Conservation (phyloP, 768 basidiomycete genomes). For the Antrodiella citrinella region DNA sequence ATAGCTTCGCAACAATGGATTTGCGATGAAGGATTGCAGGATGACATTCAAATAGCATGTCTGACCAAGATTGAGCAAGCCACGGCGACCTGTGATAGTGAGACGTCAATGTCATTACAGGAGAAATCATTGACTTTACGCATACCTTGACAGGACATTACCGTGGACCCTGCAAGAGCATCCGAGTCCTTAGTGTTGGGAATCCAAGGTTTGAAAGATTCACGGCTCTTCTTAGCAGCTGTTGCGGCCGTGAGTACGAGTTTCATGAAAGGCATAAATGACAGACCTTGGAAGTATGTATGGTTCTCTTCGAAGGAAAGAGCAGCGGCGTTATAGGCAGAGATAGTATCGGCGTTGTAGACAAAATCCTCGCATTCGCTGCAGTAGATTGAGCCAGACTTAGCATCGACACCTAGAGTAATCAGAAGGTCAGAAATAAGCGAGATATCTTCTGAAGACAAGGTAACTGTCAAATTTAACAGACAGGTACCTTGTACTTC, state of each 20-base stretch:
- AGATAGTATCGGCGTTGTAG: constrained; percentile 47
- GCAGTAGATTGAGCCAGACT: constrained; percentile 72
- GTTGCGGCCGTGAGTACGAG: constrained; percentile 4
- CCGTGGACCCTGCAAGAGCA: constrained; percentile 39
- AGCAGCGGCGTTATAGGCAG: constrained; percentile 33
- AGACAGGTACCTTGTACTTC: not conserved
- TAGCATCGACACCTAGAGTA: constrained; percentile 58
- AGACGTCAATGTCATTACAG: not conserved
- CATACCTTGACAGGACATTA: constrained; percentile 70
- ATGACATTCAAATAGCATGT: constrained; percentile 94
- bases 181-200: constrained; percentile 33
- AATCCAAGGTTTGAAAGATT: constrained; percentile 42
- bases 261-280: constrained; percentile 5
- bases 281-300: constrained; percentile 51
- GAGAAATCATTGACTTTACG: not conserved
- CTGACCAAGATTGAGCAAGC: constrained; percentile 81
- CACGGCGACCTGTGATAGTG: constrained; percentile 61
- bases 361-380: constrained; percentile 67
- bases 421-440: not conserved
- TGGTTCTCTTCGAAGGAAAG: constrained; percentile 53
- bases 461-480: not conserved
- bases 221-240: constrained; percentile 34
- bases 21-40: constrained; percentile 82
- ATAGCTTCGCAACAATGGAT: constrained; percentile 81
- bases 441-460: not conserved